These are phyloP conservation scores for Penicillium sp. DNA, from an alignment of 2,329 filamentous ascomycete genomes.

Conservation along the genomic window DNA sequence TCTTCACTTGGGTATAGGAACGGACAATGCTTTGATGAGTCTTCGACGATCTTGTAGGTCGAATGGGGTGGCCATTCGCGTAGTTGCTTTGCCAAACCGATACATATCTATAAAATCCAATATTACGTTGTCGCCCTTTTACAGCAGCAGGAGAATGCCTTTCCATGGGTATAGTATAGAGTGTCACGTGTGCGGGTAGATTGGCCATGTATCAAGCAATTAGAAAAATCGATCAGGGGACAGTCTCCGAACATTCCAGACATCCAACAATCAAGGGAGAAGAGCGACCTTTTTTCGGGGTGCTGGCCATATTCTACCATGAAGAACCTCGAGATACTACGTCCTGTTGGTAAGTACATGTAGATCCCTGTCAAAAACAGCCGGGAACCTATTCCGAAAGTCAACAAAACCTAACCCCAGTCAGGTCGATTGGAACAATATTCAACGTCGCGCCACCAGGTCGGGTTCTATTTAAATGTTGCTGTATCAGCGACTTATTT, in stretches of 20 bases:
- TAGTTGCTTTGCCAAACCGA: background rate
- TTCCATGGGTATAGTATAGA: background rate
- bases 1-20: background rate
- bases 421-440: constrained; percentile 48
- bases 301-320: constrained; percentile 41
- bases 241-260: background rate
- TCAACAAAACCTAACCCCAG: constrained; percentile 5
- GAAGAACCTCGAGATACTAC: constrained; percentile 47
- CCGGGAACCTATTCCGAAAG: background rate
- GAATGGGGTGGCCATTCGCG: background rate
- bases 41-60: background rate
- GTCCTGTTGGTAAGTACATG: constrained; percentile 32
- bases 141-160: background rate
- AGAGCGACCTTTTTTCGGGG: too few relatives aligned
- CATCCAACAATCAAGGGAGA: background rate
- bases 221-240: background rate
- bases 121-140: too few relatives aligned
- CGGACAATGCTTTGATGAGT: background rate
- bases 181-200: constrained; percentile 10
- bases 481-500: constrained; percentile 42
- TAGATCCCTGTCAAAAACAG: constrained; percentile 3
- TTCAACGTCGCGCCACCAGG: constrained; percentile 45
- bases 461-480: constrained; percentile 48
- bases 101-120: too few relatives aligned
- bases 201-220: background rate